A percentile compares a stretch with the other conserved stretches of the same genome.
Evolutionary conservation across 2,329 filamentous ascomycete genomes (phyloP).

Genomic region (Paraconiothyrium sp.): DNA sequence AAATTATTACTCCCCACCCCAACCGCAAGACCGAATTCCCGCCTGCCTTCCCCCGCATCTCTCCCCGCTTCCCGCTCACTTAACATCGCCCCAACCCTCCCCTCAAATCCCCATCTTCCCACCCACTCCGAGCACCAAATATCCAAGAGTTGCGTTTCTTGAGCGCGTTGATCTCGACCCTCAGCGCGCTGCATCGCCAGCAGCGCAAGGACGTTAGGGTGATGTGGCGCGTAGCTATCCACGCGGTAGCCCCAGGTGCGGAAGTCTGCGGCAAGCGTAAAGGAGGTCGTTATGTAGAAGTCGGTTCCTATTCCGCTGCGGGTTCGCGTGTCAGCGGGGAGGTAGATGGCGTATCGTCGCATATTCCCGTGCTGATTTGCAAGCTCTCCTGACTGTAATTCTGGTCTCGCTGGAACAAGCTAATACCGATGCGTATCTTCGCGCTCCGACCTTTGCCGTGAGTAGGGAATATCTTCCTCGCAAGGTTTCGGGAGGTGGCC

Average conservation of each 20-base stretch:
- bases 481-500: neutral
- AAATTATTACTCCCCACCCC: constrained; percentile 4
- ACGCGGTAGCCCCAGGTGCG: constrained; percentile 10
- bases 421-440: neutral
- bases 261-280: constrained; percentile 9
- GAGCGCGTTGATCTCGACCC: neutral
- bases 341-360: neutral
- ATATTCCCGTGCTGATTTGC: neutral
- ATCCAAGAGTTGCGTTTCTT: constrained; percentile 5
- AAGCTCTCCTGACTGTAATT: neutral
- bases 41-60: neutral
- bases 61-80: neutral
- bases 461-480: neutral
- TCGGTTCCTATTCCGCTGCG: no score
- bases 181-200: neutral
- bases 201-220: neutral
- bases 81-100: neutral
- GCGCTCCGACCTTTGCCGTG: neutral
- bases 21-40: neutral
- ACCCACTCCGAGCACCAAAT: constrained; percentile 7
- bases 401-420: neutral
- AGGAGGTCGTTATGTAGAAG: neutral
- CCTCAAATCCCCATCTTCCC: constrained; percentile 3
- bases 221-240: neutral
- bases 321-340: neutral